Conservation (phyloP, 257 asterid genomes). For the Schizonepeta tenuifolia region DNA sequence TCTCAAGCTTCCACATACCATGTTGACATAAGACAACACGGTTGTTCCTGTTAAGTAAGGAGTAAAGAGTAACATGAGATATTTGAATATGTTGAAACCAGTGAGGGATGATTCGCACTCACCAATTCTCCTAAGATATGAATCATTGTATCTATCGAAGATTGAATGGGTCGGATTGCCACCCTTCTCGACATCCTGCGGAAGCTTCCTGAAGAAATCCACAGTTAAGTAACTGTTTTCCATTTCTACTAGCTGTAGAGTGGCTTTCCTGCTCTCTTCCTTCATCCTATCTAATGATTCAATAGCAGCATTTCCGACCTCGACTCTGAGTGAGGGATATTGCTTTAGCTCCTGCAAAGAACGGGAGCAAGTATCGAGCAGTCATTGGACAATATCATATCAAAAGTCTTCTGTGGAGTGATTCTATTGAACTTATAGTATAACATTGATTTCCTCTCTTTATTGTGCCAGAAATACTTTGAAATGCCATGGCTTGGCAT, state of each 20-base stretch:
- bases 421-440: background rate
- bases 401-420: background rate
- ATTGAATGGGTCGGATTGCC: constrained; percentile 98
- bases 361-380: constrained; percentile 20
- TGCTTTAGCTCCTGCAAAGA: constrained; percentile 86
- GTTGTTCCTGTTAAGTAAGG: constrained; percentile 64
- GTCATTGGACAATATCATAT: constrained; percentile 10
- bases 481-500: constrained; percentile 5
- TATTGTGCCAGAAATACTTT: background rate
- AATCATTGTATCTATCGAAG: constrained; percentile 92
- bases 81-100: constrained; percentile 15
- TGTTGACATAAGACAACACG: constrained; percentile 88
- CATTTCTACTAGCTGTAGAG: constrained; percentile 96
- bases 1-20: constrained; percentile 92
- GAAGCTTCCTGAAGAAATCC: constrained; percentile 97
- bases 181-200: constrained; percentile 99
- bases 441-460: background rate
- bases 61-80: background rate
- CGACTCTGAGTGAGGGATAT: constrained; percentile 93
- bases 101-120: constrained; percentile 29
- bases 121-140: constrained; percentile 93
- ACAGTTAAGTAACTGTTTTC: constrained; percentile 90
- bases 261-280: constrained; percentile 94
- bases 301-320: constrained; percentile 80
- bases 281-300: constrained; percentile 94